Evolutionary conservation across 2,329 filamentous ascomycete species (phyloP).

Genomic region (Aplosporella prunicola): DNA sequence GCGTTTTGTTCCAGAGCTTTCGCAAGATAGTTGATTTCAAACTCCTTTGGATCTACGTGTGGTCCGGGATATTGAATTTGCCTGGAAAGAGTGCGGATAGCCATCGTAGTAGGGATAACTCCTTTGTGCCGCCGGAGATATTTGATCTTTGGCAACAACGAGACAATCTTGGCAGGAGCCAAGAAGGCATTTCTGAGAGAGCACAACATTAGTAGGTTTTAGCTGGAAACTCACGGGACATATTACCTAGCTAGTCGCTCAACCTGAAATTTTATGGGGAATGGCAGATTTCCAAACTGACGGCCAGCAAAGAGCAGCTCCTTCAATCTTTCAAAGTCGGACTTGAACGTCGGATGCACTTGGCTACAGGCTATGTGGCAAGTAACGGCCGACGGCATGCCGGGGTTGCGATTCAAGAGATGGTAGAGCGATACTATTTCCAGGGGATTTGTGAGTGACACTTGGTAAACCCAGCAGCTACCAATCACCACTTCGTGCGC

Average conservation of each 20-base stretch:
- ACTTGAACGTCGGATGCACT: constrained; percentile 9
- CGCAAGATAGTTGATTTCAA: constrained; percentile 24
- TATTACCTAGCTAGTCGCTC: constrained; percentile 53
- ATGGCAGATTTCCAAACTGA: constrained; percentile 33
- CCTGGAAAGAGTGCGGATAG: constrained; percentile 45
- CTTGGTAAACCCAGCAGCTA: constrained; percentile 43
- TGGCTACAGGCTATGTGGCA: constrained; percentile 2
- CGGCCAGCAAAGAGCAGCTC: background rate
- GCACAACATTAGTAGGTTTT: too few relatives aligned
- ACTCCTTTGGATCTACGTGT: constrained; percentile 35
- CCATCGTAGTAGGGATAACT: constrained; percentile 24
- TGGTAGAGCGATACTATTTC: constrained; percentile 15
- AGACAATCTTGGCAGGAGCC: constrained; percentile 42
- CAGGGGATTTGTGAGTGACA: constrained; percentile 20
- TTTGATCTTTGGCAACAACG: constrained; percentile 39
- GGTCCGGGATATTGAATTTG: constrained; percentile 49
- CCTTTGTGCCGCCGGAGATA: constrained; percentile 20
- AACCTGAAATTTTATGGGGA: constrained; percentile 51
- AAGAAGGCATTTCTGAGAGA: constrained; percentile 40
- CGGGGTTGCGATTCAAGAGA: constrained; percentile 17
- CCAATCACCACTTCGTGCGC: constrained; percentile 32
- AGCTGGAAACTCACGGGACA: too few relatives aligned
- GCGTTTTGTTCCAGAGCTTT: constrained; percentile 2
- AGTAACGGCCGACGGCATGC: constrained; percentile 19
- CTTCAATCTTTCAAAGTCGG: constrained; percentile 10